A percentile compares a stretch with the other conserved stretches of the same genome.
phyloP scores from a whole-genome alignment of 2,329 filamentous ascomycete genomes.

The Capronia americana region DNA sequence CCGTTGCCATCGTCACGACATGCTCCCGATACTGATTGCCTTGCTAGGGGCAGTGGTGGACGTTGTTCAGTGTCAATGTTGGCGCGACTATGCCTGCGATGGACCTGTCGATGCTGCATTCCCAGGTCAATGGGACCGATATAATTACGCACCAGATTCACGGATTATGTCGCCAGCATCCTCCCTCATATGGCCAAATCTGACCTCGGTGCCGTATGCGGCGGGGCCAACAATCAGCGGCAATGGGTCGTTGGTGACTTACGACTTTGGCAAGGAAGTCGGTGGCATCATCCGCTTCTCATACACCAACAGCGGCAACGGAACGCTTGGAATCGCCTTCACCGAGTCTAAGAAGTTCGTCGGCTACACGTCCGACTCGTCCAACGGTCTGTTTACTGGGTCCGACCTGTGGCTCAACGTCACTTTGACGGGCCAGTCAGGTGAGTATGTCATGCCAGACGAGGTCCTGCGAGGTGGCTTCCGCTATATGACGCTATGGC shows the following conservation, averaged over 20 bases:
- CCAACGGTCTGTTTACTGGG: slow-evolving; percentile 53
- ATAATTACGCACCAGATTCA: slow-evolving; percentile 40
- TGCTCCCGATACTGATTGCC: not conserved
- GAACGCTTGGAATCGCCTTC: slow-evolving; percentile 55
- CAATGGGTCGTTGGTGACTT: slow-evolving; percentile 62
- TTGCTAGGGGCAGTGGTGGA: not conserved
- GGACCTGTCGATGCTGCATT: slow-evolving; percentile 60
- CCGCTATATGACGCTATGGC: slow-evolving; percentile 52
- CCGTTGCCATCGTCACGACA: not conserved
- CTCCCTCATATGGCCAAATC: slow-evolving; percentile 49
- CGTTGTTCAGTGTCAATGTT: slow-evolving; percentile 50
- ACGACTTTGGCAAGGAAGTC: slow-evolving; percentile 66
- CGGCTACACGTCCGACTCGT: slow-evolving; percentile 56
- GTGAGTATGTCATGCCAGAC: slow-evolving; percentile 50
- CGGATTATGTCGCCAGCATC: slow-evolving; percentile 57
- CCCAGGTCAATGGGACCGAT: slow-evolving; percentile 61
- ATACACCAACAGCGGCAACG: slow-evolving; percentile 52
- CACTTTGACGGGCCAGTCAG: slow-evolving; percentile 45
- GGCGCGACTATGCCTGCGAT: slow-evolving; percentile 62
- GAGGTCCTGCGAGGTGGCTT: slow-evolving; percentile 53
- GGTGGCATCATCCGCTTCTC: slow-evolving; percentile 62
- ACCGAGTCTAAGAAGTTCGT: slow-evolving; percentile 58
- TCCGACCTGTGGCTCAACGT: slow-evolving; percentile 52
- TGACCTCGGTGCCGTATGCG: slow-evolving; percentile 44
- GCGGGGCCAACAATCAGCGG: slow-evolving; percentile 45